Evolutionary conservation across 169 alveolate species (phyloP).

Genomic region (Babesia ovata): DNA sequence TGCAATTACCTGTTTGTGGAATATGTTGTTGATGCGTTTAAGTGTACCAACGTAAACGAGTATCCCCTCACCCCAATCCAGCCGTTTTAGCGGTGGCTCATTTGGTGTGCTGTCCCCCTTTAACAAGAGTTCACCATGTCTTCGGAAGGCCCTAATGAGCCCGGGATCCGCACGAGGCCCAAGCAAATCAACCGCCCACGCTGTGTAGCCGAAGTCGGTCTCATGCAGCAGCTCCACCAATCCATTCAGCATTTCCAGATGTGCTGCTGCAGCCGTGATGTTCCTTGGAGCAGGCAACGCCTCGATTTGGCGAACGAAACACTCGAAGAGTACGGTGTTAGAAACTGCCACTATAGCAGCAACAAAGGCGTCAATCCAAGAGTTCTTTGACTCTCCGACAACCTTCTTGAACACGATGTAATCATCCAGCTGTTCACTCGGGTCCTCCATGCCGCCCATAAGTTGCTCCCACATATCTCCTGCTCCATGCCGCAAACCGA

Average conservation of each 20-base stretch:
- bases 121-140: constrained; percentile 24
- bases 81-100: constrained; percentile 7
- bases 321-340: constrained; percentile 19
- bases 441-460: constrained; percentile 9
- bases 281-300: background rate
- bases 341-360: constrained; percentile 25
- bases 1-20: background rate
- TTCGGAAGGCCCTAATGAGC: constrained; percentile 22
- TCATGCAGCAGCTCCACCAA: constrained; percentile 35
- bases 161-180: constrained; percentile 28
- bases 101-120: constrained; percentile 14
- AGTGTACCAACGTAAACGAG: constrained; percentile 16
- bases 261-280: background rate
- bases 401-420: constrained; percentile 31
- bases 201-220: constrained; percentile 34
- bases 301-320: constrained; percentile 14
- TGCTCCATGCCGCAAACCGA: constrained; percentile 12
- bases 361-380: constrained; percentile 17
- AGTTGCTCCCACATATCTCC: constrained; percentile 31
- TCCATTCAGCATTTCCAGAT: constrained; percentile 9
- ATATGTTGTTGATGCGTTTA: constrained; percentile 1
- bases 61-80: constrained; percentile 37
- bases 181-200: constrained; percentile 36
- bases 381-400: background rate
- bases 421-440: background rate